Evolutionary conservation across 306 rosid species (phyloP), one percentile per base, ranked within the genome.

Genomic region (Pterocarpus santalinus): DNA sequence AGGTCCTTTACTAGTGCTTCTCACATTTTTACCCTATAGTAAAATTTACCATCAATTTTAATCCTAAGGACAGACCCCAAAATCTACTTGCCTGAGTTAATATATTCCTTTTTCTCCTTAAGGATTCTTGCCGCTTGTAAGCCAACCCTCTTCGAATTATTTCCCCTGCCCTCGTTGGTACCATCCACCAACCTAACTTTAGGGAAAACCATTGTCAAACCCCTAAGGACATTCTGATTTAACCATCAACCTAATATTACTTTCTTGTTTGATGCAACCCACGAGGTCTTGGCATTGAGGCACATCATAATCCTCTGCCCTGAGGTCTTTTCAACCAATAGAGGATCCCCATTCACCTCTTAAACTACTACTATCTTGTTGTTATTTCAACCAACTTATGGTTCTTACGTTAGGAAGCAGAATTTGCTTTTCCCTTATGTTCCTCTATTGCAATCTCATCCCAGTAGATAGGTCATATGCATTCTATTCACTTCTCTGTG

Each of bases 41-140:
- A 90, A 64, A 94, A 94, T 80, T 94, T 95, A 77, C 92, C 97
- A 43, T 97, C 97, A 38, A 94, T 91, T 86, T 94, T 97, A 70
- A 92, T 90, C 70, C 98, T 97, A 1, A 97, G 94, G 57, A 94
- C 95, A 67, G 75, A 1, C 64, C 98, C 98, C 78, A 92, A 32
- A 43, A 94, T 89, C 58, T 88, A 85, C 71, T 91, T 86, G 28
- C 28, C 28, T 22, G 28, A 22, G 28, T 22, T 22, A 22, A 22
- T 22, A 22, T 22, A 22, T 22, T 85, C 90, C 9, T 75, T 85
- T 16, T 90, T 82, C 8, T 85, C 86, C 88, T 65, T 94, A 9
- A 94, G 91, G 16, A 88, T 85, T 69, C 52, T 87, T 14, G 90
- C 82, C 5, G 97, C 94, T 71, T 44, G 38, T 28, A 53, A 75